A percentile compares a stretch with the other conserved stretches of the same genome.
Evolutionary conservation across 2,329 filamentous ascomycete species (phyloP).

Genomic region (Alternaria burnsii): DNA sequence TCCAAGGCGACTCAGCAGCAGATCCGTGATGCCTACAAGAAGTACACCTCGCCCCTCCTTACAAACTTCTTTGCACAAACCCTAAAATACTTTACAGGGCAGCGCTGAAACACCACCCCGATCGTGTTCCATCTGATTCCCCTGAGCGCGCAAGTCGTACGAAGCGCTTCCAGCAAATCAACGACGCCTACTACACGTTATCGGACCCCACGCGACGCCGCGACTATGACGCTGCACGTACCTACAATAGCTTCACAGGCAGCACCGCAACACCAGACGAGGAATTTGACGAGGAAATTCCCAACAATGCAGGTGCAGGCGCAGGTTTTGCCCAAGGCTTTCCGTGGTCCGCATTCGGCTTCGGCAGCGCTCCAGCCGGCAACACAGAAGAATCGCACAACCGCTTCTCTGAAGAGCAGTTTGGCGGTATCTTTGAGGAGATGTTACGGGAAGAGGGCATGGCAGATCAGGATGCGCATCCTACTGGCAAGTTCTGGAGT

Average conservation of each 20-base stretch:
- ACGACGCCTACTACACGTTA: constrained; percentile 92
- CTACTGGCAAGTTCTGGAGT: constrained; percentile 83
- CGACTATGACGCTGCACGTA: constrained; percentile 82
- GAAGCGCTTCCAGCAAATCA: constrained; percentile 88
- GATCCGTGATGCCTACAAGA: constrained; percentile 94
- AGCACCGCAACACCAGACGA: constrained; percentile 55
- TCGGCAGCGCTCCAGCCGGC: constrained; percentile 58
- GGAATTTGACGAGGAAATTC: constrained; percentile 61
- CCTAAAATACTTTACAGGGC: constrained; percentile 62
- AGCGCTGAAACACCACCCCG: constrained; percentile 91
- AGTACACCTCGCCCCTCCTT: constrained; percentile 56
- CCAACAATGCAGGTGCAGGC: constrained; percentile 31
- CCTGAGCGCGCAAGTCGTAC: constrained; percentile 84
- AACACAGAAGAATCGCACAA: constrained; percentile 58
- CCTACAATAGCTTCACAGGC: constrained; percentile 59
- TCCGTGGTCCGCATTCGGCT: constrained; percentile 79
- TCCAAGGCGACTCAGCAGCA: constrained; percentile 80
- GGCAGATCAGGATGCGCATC: constrained; percentile 70
- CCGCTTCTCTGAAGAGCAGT: constrained; percentile 77
- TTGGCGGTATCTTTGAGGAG: constrained; percentile 71
- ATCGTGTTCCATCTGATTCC: constrained; percentile 83
- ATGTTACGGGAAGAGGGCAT: constrained; percentile 67
- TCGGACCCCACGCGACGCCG: constrained; percentile 78
- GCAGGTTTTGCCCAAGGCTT: constrained; percentile 59
- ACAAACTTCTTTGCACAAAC: background rate